Base-by-base conservation (phyloP, 768 basidiomycete genomes). In the Calocybe gangraenosa region DNA sequence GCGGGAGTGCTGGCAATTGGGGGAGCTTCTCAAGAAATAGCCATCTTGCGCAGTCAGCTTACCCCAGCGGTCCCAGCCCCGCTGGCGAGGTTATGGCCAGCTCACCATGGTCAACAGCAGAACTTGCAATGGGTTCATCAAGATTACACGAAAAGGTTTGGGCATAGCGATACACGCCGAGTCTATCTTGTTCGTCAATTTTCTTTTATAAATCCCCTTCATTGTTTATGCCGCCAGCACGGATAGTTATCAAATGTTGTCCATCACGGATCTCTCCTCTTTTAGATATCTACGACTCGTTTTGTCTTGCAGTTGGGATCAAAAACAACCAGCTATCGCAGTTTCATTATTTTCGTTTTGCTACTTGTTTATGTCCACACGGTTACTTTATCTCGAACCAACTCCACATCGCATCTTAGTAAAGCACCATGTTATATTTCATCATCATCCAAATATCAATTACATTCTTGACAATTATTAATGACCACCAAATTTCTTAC, bases 1-100 rank as follows among this genome's bases (percentile, higher is more conserved):
- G 85, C 35, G 87, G 87, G 37, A 89, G 87, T 61, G 84, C 83
- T 20, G 86, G 86, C 23, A 89, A 87, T 59, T 89, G 87, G 87
- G 82, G 71, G 34, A 78, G 66, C 55, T 70, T 85, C 54, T 60
- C 78, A 20, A 76, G 82, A 39, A 75, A 69, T 59, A 75, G 65
- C 57, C 73, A 73, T 58, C 65, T 81, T 42, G 65, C 66, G 42
- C 66, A 69, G 47, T 68, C 71, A 30, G 65, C 78, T 31, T 79
- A 78, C 54, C 70, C 79, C 10, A 76, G 78, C 46, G 70, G 75
- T 31, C 67, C 81, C 7, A 81, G 78, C 56, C 75, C 78, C 3
- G 77, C 73, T 21, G 71, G 76, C 50, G 81, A 83, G 47, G 69
- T 69, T 53, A 78, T 74, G 58, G 64, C 67, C 43, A 76, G 73